Evolutionary conservation across 1,284 basidiomycete species (phyloP), one percentile per base, ranked within the genome.

Genomic region (Puccinia hordei): DNA sequence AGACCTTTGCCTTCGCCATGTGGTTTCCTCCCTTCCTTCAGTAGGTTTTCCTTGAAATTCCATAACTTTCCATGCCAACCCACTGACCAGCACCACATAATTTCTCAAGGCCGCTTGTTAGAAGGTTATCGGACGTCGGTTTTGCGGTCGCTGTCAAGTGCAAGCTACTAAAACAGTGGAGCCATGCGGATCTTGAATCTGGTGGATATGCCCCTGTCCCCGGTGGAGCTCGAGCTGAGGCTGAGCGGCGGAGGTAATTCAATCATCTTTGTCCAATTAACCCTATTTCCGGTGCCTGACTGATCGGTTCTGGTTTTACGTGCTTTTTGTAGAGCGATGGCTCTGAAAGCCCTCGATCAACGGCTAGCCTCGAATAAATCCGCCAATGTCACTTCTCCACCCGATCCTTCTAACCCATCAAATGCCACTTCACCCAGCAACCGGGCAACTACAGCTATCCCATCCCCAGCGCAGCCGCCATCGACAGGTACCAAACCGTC

Each of bases 21-120:
- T 99, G 95, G 94, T 98, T 99, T 89, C 96, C 96, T 81, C 94
- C 95, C 33, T 90, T 95, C 84, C 86, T 93, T 82, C 92, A 96
- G 95, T 96, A 82, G 84, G 91, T 87, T 1, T 63, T 71, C 22
- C 27, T 63, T 55, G 71, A 17, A 53, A 51, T 12, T 46, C 12
- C n/a, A 57, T 57, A 15, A 53, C 53, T 73, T 38, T 41, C 51
- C 22, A 2, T 51, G 30, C 55, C 65, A 1, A 44, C 38, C 8
- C 33, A 68, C 35, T 68, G 24, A 68, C 13, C 41, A 72, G 51
- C 15, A 33, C 24, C 10, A 27, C 12, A 49, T 59, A 10, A 30
- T 44, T 73, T 46, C 44, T 38, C 22, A 61, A 78, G 82, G 91
- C 91, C 83, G 88, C 87, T 90, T 78, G 88, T 98, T 65, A 89